These are phyloP conservation scores for Clonostachys rosea DNA, from an alignment of 2,329 filamentous ascomycete genomes.

Conservation along the genomic window DNA sequence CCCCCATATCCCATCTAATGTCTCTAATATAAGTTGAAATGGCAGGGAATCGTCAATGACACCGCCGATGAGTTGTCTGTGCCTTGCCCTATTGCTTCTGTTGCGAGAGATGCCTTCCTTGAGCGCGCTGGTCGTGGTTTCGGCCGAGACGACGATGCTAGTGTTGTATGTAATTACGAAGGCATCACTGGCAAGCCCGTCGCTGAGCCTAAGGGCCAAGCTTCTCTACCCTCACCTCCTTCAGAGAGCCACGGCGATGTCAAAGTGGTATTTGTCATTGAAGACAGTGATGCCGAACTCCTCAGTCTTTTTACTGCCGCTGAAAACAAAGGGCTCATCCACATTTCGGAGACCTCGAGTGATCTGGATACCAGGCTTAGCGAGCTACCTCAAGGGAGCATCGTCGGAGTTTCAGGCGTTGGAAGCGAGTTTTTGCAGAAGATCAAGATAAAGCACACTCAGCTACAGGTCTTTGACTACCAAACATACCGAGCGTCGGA, in stretches of 20 bases:
- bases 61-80: neutral
- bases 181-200: neutral
- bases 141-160: neutral
- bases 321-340: too few relatives aligned
- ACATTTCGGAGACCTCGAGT: too few relatives aligned
- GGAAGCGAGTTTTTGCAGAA: too few relatives aligned
- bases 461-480: neutral
- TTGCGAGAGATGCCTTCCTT: neutral
- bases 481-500: neutral
- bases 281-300: too few relatives aligned
- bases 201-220: neutral
- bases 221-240: too few relatives aligned
- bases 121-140: neutral
- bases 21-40: neutral
- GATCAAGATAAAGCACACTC: neutral
- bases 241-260: too few relatives aligned
- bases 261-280: too few relatives aligned
- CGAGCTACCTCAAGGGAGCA: too few relatives aligned
- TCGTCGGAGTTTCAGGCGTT: too few relatives aligned
- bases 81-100: neutral
- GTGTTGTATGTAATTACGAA: neutral
- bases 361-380: too few relatives aligned
- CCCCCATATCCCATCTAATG: neutral
- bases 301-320: too few relatives aligned
- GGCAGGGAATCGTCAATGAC: neutral